phyloP scores from a whole-genome alignment of 345 rosid genomes.

The Mallotus nudiflorus region DNA sequence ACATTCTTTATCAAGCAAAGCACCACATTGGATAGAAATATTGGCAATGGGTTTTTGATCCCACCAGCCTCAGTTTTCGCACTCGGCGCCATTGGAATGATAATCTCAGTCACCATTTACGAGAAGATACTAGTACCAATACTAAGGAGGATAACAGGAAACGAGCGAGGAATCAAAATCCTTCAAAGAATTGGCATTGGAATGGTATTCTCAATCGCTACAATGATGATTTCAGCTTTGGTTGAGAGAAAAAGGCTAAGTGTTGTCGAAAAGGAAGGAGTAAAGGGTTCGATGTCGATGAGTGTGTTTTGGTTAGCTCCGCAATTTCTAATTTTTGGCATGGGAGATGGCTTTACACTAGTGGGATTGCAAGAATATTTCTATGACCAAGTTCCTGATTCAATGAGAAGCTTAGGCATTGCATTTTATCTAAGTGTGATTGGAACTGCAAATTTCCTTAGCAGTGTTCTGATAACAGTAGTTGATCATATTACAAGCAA shows the following conservation, averaged over 20 bases:
- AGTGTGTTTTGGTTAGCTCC: conserved; percentile 89
- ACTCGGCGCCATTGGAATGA: conserved; percentile 57
- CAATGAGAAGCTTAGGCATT: conserved; percentile 92
- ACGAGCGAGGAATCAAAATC: conserved; percentile 74
- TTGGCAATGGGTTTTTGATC: conserved; percentile 44
- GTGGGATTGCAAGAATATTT: conserved; percentile 94
- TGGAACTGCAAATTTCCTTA: conserved; percentile 73
- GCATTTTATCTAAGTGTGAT: conserved; percentile 84
- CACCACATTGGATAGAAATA: conserved; percentile 42
- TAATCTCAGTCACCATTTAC: conserved; percentile 46
- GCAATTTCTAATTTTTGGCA: conserved; percentile 66
- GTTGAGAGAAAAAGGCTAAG: conserved; percentile 63
- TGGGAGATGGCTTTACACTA: conserved; percentile 73
- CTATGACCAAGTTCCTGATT: conserved; percentile 93
- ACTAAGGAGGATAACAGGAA: conserved; percentile 46
- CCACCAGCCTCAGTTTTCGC: conserved; percentile 62
- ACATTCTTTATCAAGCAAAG: conserved; percentile 96
- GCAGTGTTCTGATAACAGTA: conserved; percentile 64
- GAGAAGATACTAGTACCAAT: conserved; percentile 58
- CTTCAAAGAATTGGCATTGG: conserved; percentile 93
- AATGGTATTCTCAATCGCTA: conserved; percentile 61
- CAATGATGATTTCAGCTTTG: conserved; percentile 72
- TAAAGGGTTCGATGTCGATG: conserved; percentile 53
- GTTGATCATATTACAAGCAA: conserved; percentile 23
- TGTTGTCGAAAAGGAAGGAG: conserved; percentile 32